Percentiles rank a stretch among this genome's conserved stretches.
These are phyloP conservation scores for Amauroascus niger DNA, from an alignment of 2,329 filamentous ascomycete genomes.

Conservation along the genomic window DNA sequence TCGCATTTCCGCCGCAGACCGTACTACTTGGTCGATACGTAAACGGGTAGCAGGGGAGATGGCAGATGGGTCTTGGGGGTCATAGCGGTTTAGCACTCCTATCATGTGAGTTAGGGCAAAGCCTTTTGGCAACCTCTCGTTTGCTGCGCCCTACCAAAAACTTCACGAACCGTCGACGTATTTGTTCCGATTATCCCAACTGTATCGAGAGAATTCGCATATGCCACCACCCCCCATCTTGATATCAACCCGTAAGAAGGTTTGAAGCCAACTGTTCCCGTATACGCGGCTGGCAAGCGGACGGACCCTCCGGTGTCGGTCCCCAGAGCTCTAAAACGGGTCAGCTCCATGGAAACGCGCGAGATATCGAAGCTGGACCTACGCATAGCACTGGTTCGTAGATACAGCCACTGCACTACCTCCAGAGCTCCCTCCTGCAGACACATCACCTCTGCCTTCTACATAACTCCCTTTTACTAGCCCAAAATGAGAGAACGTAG, in stretches of 20 bases:
- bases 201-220: constrained; percentile 87
- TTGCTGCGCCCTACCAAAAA: constrained; percentile 38
- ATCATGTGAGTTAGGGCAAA: constrained; percentile 9
- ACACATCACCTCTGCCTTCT: constrained; percentile 40
- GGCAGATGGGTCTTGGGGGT: constrained; percentile 66
- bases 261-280: constrained; percentile 74
- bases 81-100: constrained; percentile 50
- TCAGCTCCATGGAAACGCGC: constrained; percentile 3
- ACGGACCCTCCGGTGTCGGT: constrained; percentile 92
- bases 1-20: constrained; percentile 15
- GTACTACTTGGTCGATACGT: constrained; percentile 29
- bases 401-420: constrained; percentile 82
- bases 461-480: constrained; percentile 47
- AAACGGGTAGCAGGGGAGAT: constrained; percentile 49
- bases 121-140: background rate
- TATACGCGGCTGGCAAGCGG: constrained; percentile 77
- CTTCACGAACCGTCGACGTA: constrained; percentile 43
- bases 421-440: constrained; percentile 82
- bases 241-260: constrained; percentile 84
- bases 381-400: constrained; percentile 51
- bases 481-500: constrained; percentile 57
- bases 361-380: constrained; percentile 25
- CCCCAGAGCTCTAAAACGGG: constrained; percentile 55
- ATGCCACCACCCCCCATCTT: constrained; percentile 76
- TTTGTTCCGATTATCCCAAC: constrained; percentile 62